Conservation (phyloP, 140 eudicot genomes). For the Stevia rebaudiana region DNA sequence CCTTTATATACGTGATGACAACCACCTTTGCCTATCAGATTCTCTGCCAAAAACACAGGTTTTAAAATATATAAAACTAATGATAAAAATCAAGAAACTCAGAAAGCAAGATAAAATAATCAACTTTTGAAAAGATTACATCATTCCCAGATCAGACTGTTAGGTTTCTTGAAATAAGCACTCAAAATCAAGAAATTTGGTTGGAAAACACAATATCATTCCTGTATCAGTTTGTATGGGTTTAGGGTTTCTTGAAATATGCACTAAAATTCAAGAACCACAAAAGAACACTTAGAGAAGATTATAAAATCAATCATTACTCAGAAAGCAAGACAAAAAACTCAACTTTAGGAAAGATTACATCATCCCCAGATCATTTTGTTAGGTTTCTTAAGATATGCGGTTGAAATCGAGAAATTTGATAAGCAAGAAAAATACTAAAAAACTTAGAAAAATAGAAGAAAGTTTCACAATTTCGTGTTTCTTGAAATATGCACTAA, state of each 20-base stretch:
- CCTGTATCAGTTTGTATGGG: not conserved
- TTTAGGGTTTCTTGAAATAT: not conserved
- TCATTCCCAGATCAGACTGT: not conserved
- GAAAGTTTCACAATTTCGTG: not conserved
- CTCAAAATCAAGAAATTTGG: constrained; percentile 4
- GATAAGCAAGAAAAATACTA: no score
- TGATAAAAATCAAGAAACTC: no score
- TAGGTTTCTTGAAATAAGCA: not conserved
- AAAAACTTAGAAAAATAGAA: no score
- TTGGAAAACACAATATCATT: not conserved
- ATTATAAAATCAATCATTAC: no score
- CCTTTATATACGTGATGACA: constrained; percentile 82
- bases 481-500: not conserved
- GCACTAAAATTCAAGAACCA: not conserved
- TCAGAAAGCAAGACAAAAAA: no score
- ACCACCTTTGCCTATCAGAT: constrained; percentile 83
- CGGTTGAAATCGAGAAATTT: no score
- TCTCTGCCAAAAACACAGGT: constrained; percentile 37
- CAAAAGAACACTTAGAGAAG: no score
- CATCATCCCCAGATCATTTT: no score
- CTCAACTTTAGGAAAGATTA: no score
- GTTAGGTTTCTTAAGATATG: no score
- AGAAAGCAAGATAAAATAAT: no score
- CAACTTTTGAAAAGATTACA: not conserved
- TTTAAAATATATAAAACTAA: not conserved